phyloP scores from a whole-genome alignment of 179 eudicot species.

The Beta lomatogona region DNA sequence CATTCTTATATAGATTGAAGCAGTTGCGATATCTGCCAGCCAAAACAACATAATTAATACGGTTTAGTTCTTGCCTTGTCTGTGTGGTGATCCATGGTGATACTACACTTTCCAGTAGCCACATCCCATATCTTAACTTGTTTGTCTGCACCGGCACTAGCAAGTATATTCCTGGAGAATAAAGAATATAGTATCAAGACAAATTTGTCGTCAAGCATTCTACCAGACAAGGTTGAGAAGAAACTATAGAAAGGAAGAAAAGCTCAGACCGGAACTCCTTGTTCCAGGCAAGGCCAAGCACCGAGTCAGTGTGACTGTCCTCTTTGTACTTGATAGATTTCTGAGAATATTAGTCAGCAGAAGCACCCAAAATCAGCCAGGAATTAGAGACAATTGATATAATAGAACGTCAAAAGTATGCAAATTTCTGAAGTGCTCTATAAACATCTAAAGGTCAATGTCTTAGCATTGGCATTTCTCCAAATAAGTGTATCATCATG shows the following conservation, averaged over 20 bases:
- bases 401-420: neutral
- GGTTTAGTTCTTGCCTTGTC: slow-evolving; percentile 64
- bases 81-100: slow-evolving; percentile 87
- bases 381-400: neutral
- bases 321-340: slow-evolving; percentile 72
- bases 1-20: neutral
- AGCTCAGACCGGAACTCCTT: slow-evolving; percentile 69
- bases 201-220: neutral
- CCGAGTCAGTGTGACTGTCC: slow-evolving; percentile 88
- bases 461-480: neutral
- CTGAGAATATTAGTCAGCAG: slow-evolving; percentile 35
- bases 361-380: neutral
- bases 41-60: slow-evolving; percentile 11
- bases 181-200: slow-evolving; percentile 10
- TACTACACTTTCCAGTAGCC: slow-evolving; percentile 69
- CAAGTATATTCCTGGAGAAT: slow-evolving; percentile 74
- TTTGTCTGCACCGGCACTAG: slow-evolving; percentile 96
- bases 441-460: neutral
- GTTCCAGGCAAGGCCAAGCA: slow-evolving; percentile 97
- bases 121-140: slow-evolving; percentile 94
- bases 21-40: slow-evolving; percentile 6
- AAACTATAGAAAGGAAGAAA: neutral
- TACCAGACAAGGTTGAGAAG: neutral
- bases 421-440: neutral
- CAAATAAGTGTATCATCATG: neutral